Base-by-base conservation (phyloP, 2,329 filamentous ascomycete genomes). In the Thelonectria discophora region DNA sequence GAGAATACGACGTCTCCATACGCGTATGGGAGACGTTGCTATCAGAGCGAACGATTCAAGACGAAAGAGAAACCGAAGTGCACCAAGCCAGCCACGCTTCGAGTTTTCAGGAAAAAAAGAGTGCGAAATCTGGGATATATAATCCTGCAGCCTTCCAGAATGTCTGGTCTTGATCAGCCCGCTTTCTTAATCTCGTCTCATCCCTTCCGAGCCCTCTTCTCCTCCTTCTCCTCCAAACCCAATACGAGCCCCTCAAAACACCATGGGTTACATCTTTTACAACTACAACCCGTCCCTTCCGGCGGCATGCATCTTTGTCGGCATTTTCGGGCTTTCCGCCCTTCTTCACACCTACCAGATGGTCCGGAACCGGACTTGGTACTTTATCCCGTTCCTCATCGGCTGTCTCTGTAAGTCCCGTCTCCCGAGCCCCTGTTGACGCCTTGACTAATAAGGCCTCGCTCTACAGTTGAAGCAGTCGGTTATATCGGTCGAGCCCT, bases 371-470 rank as follows among this genome's bases (percentile, higher is more conserved):
- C 74, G 79, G 54, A 81, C 81, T 9, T 85, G 82, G 81, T 86
- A 83, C 69, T 81, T 84, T 65, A 80, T 82, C 3, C 81, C 84
- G 0, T 81, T 86, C 42, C 66, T 82, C 3, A 74, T 86, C 21
- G 84, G 84, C n/a, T 82, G 82, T 46, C 60, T 80, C n/a, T 83
- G 82, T 85, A 77, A 66, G 76, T 66, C 45, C 5, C 13, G 10
- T 12, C 51, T 39, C 20, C 34, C 20, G 27, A 39, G 42, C n/a
- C 10, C 3, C 5, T 21, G 9, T 4, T 3, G 13, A 24, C 11
- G 3, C 3, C 1, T 3, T 10, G 18, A 4, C 12, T 32, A 27
- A 27, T 12, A 1, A 34, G n/a, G 27, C 9, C 1, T 7, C 1
- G 7, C 15, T 13, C 40, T 3, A 3, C 8, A 74, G 73, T 75